phyloP scores from a whole-genome alignment of 768 basidiomycete genomes.

The Suillus luteus region DNA sequence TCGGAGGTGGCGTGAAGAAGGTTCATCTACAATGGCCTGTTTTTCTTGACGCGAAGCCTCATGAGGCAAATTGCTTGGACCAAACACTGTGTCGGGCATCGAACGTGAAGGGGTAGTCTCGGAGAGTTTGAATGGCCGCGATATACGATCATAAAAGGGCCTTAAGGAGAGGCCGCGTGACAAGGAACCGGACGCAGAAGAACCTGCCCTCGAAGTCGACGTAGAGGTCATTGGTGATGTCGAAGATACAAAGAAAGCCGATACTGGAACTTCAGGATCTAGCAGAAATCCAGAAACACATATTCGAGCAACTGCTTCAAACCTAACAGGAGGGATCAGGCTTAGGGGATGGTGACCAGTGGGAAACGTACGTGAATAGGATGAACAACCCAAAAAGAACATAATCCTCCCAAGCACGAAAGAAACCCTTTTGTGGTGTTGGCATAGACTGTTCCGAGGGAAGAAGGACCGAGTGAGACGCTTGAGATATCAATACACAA shows the following conservation, averaged over 20 bases:
- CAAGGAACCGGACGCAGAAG: constrained; percentile 37
- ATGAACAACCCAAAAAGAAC: constrained; percentile 82
- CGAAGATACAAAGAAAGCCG: constrained; percentile 46
- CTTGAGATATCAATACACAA: constrained; percentile 78
- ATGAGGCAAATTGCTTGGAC: background rate
- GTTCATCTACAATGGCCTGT: background rate
- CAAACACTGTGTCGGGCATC: constrained; percentile 5
- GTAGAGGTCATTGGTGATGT: constrained; percentile 33
- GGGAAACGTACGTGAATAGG: constrained; percentile 73
- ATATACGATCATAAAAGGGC: constrained; percentile 46
- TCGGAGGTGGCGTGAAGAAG: constrained; percentile 38
- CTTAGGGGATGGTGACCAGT: background rate
- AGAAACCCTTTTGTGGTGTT: constrained; percentile 67
- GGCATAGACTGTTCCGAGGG: constrained; percentile 41
- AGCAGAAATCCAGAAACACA: constrained; percentile 87
- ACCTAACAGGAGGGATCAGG: constrained; percentile 39
- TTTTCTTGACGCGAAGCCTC: background rate
- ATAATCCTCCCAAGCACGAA: constrained; percentile 88
- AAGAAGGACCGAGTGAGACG: constrained; percentile 60
- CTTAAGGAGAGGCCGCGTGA: constrained; percentile 47
- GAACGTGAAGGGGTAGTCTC: constrained; percentile 23
- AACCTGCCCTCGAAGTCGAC: constrained; percentile 28
- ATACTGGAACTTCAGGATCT: constrained; percentile 72
- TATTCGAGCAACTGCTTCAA: constrained; percentile 88
- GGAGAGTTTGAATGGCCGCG: constrained; percentile 56